A percentile compares a stretch with the other conserved stretches of the same genome.
phyloP scores from a whole-genome alignment of 2,329 filamentous ascomycete genomes.

The Coleophoma cylindrospora region DNA sequence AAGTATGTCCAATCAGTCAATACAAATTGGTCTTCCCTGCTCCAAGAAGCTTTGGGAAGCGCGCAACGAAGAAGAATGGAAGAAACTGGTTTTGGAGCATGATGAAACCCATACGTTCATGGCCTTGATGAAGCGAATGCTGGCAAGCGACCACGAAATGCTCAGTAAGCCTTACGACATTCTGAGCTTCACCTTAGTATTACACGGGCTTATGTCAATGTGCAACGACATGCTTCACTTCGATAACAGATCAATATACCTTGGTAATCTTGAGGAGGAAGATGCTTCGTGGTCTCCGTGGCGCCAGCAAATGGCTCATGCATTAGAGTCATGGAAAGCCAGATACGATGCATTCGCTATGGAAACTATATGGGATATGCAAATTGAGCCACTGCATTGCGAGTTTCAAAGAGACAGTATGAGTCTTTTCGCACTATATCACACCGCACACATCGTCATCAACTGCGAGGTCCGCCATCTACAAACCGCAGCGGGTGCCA shows the following conservation, averaged over 20 bases:
- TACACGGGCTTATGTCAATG: neutral
- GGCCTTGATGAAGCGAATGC: neutral
- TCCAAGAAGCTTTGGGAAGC: neutral
- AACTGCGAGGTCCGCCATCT: neutral
- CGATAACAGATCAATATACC: neutral
- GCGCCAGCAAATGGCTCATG: neutral
- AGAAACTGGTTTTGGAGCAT: neutral
- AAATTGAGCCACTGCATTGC: neutral
- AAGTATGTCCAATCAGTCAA: neutral
- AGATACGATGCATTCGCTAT: neutral
- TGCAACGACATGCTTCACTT: neutral
- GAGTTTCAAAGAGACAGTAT: neutral
- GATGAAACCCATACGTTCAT: neutral
- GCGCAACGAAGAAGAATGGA: neutral
- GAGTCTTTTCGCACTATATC: neutral
- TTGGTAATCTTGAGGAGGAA: neutral
- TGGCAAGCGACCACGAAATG: neutral
- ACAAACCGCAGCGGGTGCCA: neutral
- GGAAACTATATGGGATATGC: neutral
- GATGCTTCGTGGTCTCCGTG: neutral
- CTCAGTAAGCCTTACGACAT: neutral
- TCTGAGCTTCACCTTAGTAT: neutral
- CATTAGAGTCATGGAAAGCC: neutral
- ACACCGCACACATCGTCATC: neutral
- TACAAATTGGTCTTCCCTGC: neutral